phyloP scores from a whole-genome alignment of 257 asterid genomes.

The Solanum clarkiae region DNA sequence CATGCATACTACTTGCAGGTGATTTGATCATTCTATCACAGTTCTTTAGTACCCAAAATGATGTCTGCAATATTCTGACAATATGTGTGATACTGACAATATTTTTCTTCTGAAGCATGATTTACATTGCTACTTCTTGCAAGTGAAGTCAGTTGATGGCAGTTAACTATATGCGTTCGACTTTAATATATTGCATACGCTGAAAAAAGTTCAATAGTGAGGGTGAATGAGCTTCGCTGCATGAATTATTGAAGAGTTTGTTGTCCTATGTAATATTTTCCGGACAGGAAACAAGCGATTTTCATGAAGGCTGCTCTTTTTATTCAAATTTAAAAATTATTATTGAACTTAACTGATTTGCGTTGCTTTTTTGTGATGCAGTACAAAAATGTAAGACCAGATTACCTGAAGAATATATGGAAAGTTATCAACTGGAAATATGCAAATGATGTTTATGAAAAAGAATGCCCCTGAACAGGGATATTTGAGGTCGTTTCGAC shows the following conservation, averaged over 20 bases:
- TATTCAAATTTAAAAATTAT: neutral
- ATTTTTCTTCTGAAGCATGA: neutral
- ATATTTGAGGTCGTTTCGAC: neutral
- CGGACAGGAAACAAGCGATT: neutral
- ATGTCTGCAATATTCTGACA: neutral
- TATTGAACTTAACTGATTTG: neutral
- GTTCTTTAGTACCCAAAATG: neutral
- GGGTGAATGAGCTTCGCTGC: neutral
- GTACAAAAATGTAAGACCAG: constrained; percentile 84
- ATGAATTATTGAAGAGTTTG: neutral
- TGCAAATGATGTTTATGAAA: constrained; percentile 46
- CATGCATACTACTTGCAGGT: constrained; percentile 90
- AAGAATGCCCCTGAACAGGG: constrained; percentile 23
- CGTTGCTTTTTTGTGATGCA: constrained; percentile 19
- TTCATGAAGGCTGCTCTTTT: neutral
- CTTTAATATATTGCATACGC: neutral
- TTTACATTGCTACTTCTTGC: neutral
- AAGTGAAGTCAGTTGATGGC: neutral
- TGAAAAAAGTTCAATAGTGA: neutral
- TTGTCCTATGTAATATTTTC: neutral
- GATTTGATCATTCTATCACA: neutral
- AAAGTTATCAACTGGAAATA: constrained; percentile 75
- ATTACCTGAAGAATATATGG: constrained; percentile 73
- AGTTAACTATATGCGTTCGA: neutral
- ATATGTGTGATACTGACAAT: neutral